Evolutionary conservation across 495 filamentous ascomycete genomes (phyloP), one percentile per base, ranked within the genome.

Genomic region (Extremus antarcticus): DNA sequence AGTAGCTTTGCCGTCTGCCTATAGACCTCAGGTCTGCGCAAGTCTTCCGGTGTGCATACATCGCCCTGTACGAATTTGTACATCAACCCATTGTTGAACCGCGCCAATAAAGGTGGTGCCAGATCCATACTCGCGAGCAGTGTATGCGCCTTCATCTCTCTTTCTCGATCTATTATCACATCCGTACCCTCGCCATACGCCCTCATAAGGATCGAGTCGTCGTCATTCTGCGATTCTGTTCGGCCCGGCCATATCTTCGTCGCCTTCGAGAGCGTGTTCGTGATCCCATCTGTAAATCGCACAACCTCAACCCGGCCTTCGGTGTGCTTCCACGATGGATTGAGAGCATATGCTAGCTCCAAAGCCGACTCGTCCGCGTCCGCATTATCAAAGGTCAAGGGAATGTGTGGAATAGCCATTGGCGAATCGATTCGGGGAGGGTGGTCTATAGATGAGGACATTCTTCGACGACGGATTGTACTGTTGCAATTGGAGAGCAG

Each of bases 251-350:
- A 81, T 69, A 78, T 81, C 67, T 95, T 94, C 67, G 90, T 76
- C 25, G 87, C 87, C 78, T 97, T 97, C 49, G 86, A 70, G 21
- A 98, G 78, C 56, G 91, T 96, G 70, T 98, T 98, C 45, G 92
- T 98, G 69, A 98, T 98, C 60, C 92, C 92, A 66, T 98, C 92
- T 24, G 87, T 98, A 74, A 97, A 98, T 46, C 83, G 81, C 47
- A 88, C 77, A 62, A 97, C 88, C 66, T 90, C 86, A 57, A 98
- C 78, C n/a, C 82, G 80, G 52, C 87, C 88, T 49, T 76, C 79
- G 0, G 77, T 70, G 17, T 78, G 75, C 56, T 83, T 78, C 92
- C 92, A 98, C 62, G 91, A 79, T 7, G 88, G 94, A 45, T 82
- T 79, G 38, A 96, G 74, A 20, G 87, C 78, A 51, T 90, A 76